These are phyloP conservation scores for Taiwanofungus camphoratus DNA, from an alignment of 1,284 basidiomycete genomes.

Conservation along the genomic window DNA sequence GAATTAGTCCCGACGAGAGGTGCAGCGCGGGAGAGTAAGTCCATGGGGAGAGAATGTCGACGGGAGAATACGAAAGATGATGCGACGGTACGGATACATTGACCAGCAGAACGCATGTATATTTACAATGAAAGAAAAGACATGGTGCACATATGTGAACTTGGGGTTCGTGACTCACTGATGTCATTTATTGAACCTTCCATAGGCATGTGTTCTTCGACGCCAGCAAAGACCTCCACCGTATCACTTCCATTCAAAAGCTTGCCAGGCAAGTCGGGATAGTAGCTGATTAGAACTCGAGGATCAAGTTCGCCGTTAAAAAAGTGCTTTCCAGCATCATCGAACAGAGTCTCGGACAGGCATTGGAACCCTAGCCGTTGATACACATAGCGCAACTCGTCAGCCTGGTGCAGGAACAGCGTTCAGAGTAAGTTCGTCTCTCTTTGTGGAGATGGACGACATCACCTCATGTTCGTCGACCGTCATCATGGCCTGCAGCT, in stretches of 20 bases:
- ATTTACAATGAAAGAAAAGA: slow-evolving; percentile 12
- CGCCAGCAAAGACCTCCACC: slow-evolving; percentile 60
- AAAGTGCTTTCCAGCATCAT: slow-evolving; percentile 70
- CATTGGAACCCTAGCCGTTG: slow-evolving; percentile 73
- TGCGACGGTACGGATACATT: slow-evolving; percentile 11
- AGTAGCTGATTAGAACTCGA: slow-evolving; percentile 69
- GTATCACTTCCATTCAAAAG: slow-evolving; percentile 45
- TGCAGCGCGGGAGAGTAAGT: slow-evolving; percentile 20
- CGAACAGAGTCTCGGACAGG: slow-evolving; percentile 67
- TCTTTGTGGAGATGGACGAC: not conserved
- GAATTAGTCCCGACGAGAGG: slow-evolving; percentile 50
- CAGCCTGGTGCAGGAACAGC: no score
- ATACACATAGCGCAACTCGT: slow-evolving; percentile 70
- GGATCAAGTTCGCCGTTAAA: slow-evolving; percentile 72
- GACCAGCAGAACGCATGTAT: slow-evolving; percentile 9
- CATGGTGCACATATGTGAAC: slow-evolving; percentile 10
- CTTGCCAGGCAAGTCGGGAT: slow-evolving; percentile 59
- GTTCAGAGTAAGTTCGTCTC: not conserved
- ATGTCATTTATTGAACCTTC: slow-evolving; percentile 66
- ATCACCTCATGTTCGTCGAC: slow-evolving; percentile 48
- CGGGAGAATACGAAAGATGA: slow-evolving; percentile 14
- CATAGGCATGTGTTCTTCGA: slow-evolving; percentile 57
- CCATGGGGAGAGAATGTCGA: slow-evolving; percentile 23
- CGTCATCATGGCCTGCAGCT: slow-evolving; percentile 43
- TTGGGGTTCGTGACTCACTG: slow-evolving; percentile 48